These are phyloP conservation scores for Amphirosellinia nigrospora DNA, from an alignment of 495 filamentous ascomycete genomes.

Conservation along the genomic window DNA sequence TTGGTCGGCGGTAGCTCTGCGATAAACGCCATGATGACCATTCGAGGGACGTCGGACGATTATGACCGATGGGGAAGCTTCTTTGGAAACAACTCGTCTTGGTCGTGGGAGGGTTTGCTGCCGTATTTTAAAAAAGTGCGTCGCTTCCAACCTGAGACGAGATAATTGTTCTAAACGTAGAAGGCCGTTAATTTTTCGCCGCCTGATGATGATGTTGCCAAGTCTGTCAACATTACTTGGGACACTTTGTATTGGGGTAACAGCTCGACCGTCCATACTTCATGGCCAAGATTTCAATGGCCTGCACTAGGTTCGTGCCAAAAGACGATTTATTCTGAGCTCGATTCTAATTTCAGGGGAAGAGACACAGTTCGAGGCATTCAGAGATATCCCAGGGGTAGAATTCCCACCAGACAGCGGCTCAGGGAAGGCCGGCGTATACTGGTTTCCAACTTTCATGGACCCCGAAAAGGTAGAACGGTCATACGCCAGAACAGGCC, in stretches of 20 bases:
- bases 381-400: slow-evolving; percentile 46
- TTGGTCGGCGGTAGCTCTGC: slow-evolving; percentile 54
- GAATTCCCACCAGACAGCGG: slow-evolving; percentile 50
- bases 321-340: neutral
- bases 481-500: slow-evolving; percentile 50
- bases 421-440: slow-evolving; percentile 47
- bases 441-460: slow-evolving; percentile 55
- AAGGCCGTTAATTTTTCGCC: slow-evolving; percentile 49
- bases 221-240: slow-evolving; percentile 48
- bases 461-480: slow-evolving; percentile 45
- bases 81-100: slow-evolving; percentile 44
- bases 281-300: slow-evolving; percentile 52
- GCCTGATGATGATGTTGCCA: slow-evolving; percentile 40
- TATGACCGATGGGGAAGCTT: slow-evolving; percentile 55
- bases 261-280: slow-evolving; percentile 46
- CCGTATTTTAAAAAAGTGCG: slow-evolving; percentile 53
- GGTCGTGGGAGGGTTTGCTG: slow-evolving; percentile 53
- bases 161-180: neutral
- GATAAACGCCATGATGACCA: slow-evolving; percentile 54
- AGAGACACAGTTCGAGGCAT: slow-evolving; percentile 45
- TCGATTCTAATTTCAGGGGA: neutral
- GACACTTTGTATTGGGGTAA: slow-evolving; percentile 51
- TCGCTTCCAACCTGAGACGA: too few species aligned
- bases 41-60: slow-evolving; percentile 49
- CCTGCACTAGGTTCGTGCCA: slow-evolving; percentile 34